Conservation (phyloP, 2,329 filamentous ascomycete genomes). For the Cercospora citrullina region DNA sequence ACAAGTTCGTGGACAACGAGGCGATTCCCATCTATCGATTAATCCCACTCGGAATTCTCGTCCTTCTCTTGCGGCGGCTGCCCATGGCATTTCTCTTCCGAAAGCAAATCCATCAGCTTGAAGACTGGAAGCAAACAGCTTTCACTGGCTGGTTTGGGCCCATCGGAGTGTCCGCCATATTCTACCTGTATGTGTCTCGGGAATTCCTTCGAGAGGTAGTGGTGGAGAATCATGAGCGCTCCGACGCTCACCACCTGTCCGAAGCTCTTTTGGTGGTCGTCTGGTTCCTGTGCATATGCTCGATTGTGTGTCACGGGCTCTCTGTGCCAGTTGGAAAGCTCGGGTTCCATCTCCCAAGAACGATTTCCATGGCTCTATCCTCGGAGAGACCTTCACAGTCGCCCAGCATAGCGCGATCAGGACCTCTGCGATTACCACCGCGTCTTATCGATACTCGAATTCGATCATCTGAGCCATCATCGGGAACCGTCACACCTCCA, state of each 20-base stretch:
- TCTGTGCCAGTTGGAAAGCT: constrained; percentile 76
- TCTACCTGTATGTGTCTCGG: constrained; percentile 79
- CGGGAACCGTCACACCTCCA: constrained; percentile 16
- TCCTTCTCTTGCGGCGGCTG: constrained; percentile 74
- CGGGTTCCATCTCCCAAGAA: constrained; percentile 61
- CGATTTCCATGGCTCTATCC: constrained; percentile 57
- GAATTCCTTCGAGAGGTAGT: constrained; percentile 67
- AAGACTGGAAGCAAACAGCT: constrained; percentile 69
- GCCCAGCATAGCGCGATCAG: constrained; percentile 20
- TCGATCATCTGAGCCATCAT: constrained; percentile 4
- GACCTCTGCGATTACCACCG: neutral
- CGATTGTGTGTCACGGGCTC: constrained; percentile 80
- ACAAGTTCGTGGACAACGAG: constrained; percentile 63
- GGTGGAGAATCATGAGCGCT: constrained; percentile 60
- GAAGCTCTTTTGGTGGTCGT: constrained; percentile 72
- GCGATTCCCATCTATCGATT: constrained; percentile 74
- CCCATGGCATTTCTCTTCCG: constrained; percentile 75
- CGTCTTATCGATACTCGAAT: neutral
- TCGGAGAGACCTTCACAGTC: constrained; percentile 38
- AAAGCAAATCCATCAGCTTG: constrained; percentile 74
- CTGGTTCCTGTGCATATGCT: constrained; percentile 84
- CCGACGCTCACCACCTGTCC: constrained; percentile 64
- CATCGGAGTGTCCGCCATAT: constrained; percentile 85
- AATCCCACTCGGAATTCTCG: constrained; percentile 69
- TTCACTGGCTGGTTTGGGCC: constrained; percentile 94